A percentile compares a stretch with the other conserved stretches of the same genome.
These are phyloP conservation scores for Pinus tabuliformis DNA, from an alignment of 75 land plant species.

Conservation along the genomic window DNA sequence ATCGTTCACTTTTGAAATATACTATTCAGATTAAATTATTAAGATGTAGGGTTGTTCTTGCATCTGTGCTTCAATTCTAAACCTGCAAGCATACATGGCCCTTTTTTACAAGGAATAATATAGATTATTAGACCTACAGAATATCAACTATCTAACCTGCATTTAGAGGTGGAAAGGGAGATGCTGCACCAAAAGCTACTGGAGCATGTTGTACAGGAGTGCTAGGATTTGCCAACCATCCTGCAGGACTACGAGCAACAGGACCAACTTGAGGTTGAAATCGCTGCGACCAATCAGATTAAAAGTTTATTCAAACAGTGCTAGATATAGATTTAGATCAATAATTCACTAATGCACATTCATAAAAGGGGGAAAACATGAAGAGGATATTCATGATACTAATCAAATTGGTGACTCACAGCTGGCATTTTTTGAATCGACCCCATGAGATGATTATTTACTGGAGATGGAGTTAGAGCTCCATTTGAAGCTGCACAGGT, in stretches of 20 bases:
- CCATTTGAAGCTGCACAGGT: too few species aligned
- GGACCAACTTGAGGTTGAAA: conserved; percentile 56
- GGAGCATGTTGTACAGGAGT: conserved; percentile 44
- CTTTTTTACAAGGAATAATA: too few species aligned
- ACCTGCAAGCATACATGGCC: too few species aligned
- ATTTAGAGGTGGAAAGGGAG: conserved; percentile 44
- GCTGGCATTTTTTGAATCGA: background rate
- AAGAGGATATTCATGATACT: background rate
- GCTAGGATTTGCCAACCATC: conserved; percentile 71
- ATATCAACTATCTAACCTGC: conserved; percentile 22
- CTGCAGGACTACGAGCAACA: conserved; percentile 52
- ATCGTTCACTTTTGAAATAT: background rate
- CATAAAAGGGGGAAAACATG: background rate
- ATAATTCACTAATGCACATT: background rate
- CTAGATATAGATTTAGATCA: background rate
- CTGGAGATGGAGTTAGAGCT: too few species aligned
- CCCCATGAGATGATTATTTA: background rate
- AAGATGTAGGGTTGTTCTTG: background rate
- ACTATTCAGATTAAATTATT: background rate
- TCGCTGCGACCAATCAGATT: conserved; percentile 37
- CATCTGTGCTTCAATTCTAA: too few species aligned
- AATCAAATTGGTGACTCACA: background rate
- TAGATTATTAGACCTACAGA: background rate
- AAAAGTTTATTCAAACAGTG: background rate
- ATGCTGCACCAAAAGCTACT: conserved; percentile 44